phyloP scores from a whole-genome alignment of 192 early-diverging fungal genomes.

The Backusella parvicylindrica region DNA sequence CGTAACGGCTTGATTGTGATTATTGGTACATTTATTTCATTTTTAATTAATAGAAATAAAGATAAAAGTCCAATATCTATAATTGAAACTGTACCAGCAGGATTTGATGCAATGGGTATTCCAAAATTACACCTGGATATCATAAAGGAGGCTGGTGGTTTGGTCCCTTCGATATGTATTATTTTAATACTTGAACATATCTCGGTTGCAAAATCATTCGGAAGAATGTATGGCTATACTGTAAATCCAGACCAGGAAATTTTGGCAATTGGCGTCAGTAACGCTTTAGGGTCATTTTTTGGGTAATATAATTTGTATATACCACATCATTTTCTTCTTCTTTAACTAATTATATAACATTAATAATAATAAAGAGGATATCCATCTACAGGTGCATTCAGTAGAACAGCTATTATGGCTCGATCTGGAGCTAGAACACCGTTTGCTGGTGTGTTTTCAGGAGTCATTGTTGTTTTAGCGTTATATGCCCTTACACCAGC shows the following conservation, averaged over 20 bases:
- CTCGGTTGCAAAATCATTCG: slow-evolving; percentile 87
- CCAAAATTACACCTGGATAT: slow-evolving; percentile 52
- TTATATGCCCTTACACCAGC: slow-evolving; percentile 75
- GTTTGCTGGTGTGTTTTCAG: slow-evolving; percentile 71
- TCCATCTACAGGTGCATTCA: slow-evolving; percentile 91
- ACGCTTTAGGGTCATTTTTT: slow-evolving; percentile 85
- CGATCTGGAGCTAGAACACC: slow-evolving; percentile 80
- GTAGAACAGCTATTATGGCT: slow-evolving; percentile 82
- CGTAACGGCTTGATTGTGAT: slow-evolving; percentile 73
- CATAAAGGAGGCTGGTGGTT: slow-evolving; percentile 45
- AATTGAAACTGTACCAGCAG: slow-evolving; percentile 70
- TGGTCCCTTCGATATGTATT: slow-evolving; percentile 63
- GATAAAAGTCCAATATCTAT: slow-evolving; percentile 51
- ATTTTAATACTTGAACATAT: slow-evolving; percentile 87
- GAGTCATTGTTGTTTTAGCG: slow-evolving; percentile 65
- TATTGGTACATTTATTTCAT: slow-evolving; percentile 72
- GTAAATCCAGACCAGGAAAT: slow-evolving; percentile 82
- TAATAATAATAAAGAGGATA: slow-evolving; percentile 54
- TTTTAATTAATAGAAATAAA: slow-evolving; percentile 35
- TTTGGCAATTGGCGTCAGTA: slow-evolving; percentile 81
- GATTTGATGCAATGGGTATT: slow-evolving; percentile 59
- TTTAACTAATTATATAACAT: neutral
- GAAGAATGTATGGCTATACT: slow-evolving; percentile 78
- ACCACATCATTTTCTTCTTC: neutral
- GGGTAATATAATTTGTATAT: slow-evolving; percentile 33